phyloP scores from a whole-genome alignment of 163 green algal species.

The Chlamydomonas reinhardtii region DNA sequence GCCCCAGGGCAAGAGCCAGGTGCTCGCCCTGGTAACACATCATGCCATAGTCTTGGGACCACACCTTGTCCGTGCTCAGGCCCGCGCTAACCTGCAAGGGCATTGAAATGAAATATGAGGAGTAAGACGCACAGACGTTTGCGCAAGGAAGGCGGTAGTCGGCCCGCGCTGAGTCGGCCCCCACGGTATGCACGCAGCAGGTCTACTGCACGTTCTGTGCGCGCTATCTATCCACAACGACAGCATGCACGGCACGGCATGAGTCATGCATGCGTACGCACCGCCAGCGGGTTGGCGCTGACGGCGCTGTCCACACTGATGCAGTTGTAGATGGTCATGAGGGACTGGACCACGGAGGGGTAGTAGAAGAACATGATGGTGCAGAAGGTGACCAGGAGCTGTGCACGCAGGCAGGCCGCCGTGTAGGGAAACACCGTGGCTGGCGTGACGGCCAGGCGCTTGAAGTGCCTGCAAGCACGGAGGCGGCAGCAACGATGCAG shows the following conservation, averaged over 20 bases:
- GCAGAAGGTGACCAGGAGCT: background rate
- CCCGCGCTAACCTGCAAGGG: too few relatives aligned
- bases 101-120: too few relatives aligned
- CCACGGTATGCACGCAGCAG: too few relatives aligned
- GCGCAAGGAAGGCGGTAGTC: too few relatives aligned
- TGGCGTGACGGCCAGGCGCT: too few relatives aligned
- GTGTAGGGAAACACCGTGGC: too few relatives aligned
- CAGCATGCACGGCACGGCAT: background rate
- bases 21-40: conserved; percentile 30
- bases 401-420: background rate
- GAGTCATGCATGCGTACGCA: background rate
- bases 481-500: too few relatives aligned
- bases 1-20: background rate
- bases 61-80: background rate
- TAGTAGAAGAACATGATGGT: conserved; percentile 44
- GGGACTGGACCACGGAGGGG: background rate
- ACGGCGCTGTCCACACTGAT: background rate
- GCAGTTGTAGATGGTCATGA: conserved; percentile 44
- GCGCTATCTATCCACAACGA: too few relatives aligned
- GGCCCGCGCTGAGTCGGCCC: too few relatives aligned
- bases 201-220: too few relatives aligned
- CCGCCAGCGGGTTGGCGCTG: background rate
- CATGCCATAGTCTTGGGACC: conserved; percentile 18
- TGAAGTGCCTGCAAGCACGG: background rate
- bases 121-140: too few relatives aligned